phyloP scores from a whole-genome alignment of 1,284 basidiomycete genomes.

The Fomitopsis palustris region DNA sequence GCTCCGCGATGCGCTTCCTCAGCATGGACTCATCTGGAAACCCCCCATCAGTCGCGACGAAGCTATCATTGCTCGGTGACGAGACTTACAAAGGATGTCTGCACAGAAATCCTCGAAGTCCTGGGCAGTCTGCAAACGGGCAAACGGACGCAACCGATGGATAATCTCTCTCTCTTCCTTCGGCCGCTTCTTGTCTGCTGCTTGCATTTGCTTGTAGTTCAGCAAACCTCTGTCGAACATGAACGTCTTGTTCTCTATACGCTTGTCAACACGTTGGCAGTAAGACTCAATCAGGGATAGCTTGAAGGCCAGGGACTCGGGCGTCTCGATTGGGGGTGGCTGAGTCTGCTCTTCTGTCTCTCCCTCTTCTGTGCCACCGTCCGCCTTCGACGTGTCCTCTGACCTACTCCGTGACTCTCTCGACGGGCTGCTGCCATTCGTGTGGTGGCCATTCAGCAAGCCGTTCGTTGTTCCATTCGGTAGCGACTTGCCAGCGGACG shows the following conservation, averaged over 20 bases:
- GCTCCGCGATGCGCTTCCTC: conserved; percentile 81
- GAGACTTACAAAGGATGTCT: conserved; percentile 79
- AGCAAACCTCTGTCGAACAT: conserved; percentile 92
- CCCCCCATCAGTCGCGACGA: background rate
- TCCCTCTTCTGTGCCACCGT: conserved; percentile 38
- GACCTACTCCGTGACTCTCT: conserved; percentile 23
- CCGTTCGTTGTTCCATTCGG: conserved; percentile 35
- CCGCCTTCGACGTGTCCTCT: conserved; percentile 36
- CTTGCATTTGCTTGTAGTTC: conserved; percentile 94
- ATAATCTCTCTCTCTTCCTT: conserved; percentile 93
- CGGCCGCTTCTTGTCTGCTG: conserved; percentile 84
- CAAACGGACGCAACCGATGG: conserved; percentile 88
- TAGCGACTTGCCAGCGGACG: conserved; percentile 28
- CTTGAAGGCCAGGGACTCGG: conserved; percentile 90
- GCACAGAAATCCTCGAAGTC: conserved; percentile 90
- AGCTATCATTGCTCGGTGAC: background rate
- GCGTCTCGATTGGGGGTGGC: conserved; percentile 79
- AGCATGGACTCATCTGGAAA: conserved; percentile 79
- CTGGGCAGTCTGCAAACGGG: conserved; percentile 86
- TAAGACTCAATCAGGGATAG: conserved; percentile 91
- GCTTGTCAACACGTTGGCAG: conserved; percentile 86
- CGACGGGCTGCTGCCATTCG: conserved; percentile 22
- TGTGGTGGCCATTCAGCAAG: conserved; percentile 43
- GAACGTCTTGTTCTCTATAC: conserved; percentile 84
- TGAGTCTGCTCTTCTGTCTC: conserved; percentile 59